Base-by-base conservation (phyloP, 2,329 filamentous ascomycete species). In the Penicillium verrucosum region DNA sequence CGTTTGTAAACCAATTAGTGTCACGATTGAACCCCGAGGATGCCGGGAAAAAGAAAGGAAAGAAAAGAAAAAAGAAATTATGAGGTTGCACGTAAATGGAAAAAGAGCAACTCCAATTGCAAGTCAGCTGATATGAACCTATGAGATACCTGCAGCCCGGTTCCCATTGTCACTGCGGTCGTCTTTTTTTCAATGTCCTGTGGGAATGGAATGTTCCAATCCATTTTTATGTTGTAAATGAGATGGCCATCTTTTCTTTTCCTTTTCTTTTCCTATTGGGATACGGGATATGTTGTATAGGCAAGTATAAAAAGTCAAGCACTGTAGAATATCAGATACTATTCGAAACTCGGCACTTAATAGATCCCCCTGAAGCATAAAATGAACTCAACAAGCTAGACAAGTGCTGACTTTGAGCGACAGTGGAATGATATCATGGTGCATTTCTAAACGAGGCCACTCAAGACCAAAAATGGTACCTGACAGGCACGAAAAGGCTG, bases 41-140 rank as follows among this genome's bases (percentile, higher is more conserved):
- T 41, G 25, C 41, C 42, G 43, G 16, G 21, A 1, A 9, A 25
- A 16, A 3, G 21, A 21, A 21, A 21, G 21, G 3, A 16, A 23
- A 30, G 18, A 27, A 34, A 27, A 43, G 12, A 27, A 14, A 23
- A 16, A 12, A n/a, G 41, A 43, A 43, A 43, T n/a, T 12, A 25
- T 30, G 29, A 29, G 23, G 45, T 51, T 37, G 37, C 23, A 54
- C 52, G 18, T 44, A n/a, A 37, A 37, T 27, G 23, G 8, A 5
- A 43, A 43, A 21, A 12, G 27, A 32, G 21, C 27, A 27, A 50
- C 46, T 49, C 18, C 18, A 18, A 21, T 53, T 36, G 18, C 41
- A 50, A 54, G 60, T 65, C 63, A 63, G 63, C 62, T 63, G 60
- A 65, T 47, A 63, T 46, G 38, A 38, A 54, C n/a, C 14, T 42